Base-by-base conservation (phyloP, 2,329 filamentous ascomycete species). In the Diaporthe sp. region DNA sequence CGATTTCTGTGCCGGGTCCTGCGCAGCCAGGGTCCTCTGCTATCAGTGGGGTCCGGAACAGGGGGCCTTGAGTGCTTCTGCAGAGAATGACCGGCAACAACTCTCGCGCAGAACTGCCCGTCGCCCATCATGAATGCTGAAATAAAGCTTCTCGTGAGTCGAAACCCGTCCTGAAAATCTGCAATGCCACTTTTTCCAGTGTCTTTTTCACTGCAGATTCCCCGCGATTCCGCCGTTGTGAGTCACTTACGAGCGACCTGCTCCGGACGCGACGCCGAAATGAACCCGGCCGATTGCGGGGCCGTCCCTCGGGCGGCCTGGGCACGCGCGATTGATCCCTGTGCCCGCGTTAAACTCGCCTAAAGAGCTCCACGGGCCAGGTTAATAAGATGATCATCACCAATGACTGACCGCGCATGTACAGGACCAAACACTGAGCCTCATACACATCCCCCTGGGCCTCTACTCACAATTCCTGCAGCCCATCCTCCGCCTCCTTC, bases 401-500 rank as follows among this genome's bases (percentile, higher is more conserved):
- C 17, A 8, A 58, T 40, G 40, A 74, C 81, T 83, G 78, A 83
- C 81, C 79, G 73, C 78, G 60, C 75, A 76, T 78, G 73, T 79
- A 78, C 85, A 98, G 97, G 93, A 97, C 80, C 95, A 95, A 78
- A 93, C 92, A 77, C 91, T 98, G 79, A 95, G 92, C 80, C 89
- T 99, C 76, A 95, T 98, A 80, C 96, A 98, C 83, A 96, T 98
- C 74, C 96, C 96, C 1, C 86, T 97, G 76, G 87, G 92, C 72
- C 89, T 97, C 64, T 93, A 98, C 83, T 87, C 93, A 7, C 90
- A 89, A 77, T 95, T 98, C 79, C 86, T 98, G 22, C 95, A 97
- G 81, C 92, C 96, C 2, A 96, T 98, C 77, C 87, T 98, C n/a
- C 92, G 92, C 78, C 89, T 98, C 52, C 89, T 98, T 60, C 90